phyloP scores from a whole-genome alignment of 768 basidiomycete genomes.

The Psilocybe tampanensis region DNA sequence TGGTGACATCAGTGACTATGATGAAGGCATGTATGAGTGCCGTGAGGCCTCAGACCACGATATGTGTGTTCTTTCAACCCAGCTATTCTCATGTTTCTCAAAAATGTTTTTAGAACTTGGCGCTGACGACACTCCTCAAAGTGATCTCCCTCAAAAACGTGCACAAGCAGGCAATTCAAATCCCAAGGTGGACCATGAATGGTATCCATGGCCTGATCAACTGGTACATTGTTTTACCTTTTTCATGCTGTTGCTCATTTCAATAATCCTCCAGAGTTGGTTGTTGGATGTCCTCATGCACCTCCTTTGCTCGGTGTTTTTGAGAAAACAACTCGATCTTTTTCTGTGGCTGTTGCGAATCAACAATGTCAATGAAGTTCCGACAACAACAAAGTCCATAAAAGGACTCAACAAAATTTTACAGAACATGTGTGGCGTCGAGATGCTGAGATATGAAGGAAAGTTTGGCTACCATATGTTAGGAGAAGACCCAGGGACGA shows the following conservation, averaged over 20 bases:
- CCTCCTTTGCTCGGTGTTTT: slow-evolving; percentile 32
- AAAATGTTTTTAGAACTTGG: no score
- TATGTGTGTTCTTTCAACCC: no score
- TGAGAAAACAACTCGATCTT: slow-evolving; percentile 28
- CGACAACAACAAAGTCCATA: background rate
- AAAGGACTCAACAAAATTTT: background rate
- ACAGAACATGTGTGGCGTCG: slow-evolving; percentile 5
- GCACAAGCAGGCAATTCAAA: background rate
- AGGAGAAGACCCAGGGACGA: no score
- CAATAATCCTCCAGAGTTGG: no score
- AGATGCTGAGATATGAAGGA: background rate
- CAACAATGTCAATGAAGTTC: background rate
- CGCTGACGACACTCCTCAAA: no score
- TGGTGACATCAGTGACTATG: no score
- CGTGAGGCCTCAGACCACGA: no score
- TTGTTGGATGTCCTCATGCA: slow-evolving; percentile 33
- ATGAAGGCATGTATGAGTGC: no score
- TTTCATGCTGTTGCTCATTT: background rate
- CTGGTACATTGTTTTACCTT: slow-evolving; percentile 8
- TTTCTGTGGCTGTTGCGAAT: slow-evolving; percentile 28
- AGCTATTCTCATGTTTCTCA: no score
- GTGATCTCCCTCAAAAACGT: background rate
- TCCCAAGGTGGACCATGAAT: slow-evolving; percentile 1
- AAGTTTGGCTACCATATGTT: slow-evolving; percentile 2
- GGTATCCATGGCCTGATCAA: slow-evolving; percentile 18